Evolutionary conservation across 1,139 yeast species (phyloP).

Genomic region (Saccharomyces hybrid): DNA sequence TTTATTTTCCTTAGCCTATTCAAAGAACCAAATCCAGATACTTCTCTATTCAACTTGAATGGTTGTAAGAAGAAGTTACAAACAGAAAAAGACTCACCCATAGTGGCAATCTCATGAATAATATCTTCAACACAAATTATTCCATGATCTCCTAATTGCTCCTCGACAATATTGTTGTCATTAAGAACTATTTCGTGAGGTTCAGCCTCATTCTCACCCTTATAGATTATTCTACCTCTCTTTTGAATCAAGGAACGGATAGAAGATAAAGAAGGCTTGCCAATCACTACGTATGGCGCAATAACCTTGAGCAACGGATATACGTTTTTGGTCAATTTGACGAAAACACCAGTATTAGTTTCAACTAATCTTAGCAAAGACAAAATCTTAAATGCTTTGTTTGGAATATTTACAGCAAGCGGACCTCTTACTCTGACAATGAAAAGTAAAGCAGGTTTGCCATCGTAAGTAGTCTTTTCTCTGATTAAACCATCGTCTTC

Average conservation of each 20-base stretch:
- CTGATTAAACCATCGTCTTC: conserved; percentile 32
- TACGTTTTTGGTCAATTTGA: conserved; percentile 49
- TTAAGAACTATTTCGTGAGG: conserved; percentile 44
- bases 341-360: conserved; percentile 61
- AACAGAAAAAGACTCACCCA: conserved; percentile 55
- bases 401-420: conserved; percentile 57
- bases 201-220: conserved; percentile 32
- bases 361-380: conserved; percentile 50
- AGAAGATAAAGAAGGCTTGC: conserved; percentile 62
- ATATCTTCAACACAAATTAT: conserved; percentile 73
- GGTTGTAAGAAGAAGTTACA: conserved; percentile 60
- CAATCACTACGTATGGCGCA: conserved; percentile 65
- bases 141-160: conserved; percentile 59
- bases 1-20: conserved; percentile 35
- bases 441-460: conserved; percentile 48
- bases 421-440: conserved; percentile 58
- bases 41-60: conserved; percentile 59
- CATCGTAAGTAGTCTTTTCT: conserved; percentile 32
- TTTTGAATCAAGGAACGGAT: conserved; percentile 68
- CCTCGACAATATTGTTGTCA: conserved; percentile 69
- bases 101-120: conserved; percentile 55
- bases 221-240: conserved; percentile 52
- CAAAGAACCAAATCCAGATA: conserved; percentile 58
- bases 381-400: conserved; percentile 54
- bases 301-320: conserved; percentile 56